A percentile compares a stretch with the other conserved stretches of the same genome.
Conservation (phyloP, 768 basidiomycete genomes). For the Leccinum obscurum region DNA sequence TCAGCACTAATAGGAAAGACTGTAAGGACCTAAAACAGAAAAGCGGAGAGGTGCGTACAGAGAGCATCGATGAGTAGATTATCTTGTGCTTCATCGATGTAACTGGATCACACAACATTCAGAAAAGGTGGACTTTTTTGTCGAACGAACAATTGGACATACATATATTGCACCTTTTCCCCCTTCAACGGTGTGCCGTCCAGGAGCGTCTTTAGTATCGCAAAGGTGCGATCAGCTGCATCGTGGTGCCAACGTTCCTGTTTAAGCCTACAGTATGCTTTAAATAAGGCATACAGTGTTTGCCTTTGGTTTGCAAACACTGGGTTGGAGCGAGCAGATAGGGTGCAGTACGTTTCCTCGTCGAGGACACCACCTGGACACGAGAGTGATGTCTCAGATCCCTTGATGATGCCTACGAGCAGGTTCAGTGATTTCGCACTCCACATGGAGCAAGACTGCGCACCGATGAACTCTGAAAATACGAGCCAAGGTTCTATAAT, state of each 20-base stretch:
- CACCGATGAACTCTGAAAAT: constrained; percentile 66
- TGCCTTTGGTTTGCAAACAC: constrained; percentile 53
- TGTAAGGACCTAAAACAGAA: too few species aligned
- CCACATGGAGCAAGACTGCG: constrained; percentile 5
- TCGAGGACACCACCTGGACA: constrained; percentile 42
- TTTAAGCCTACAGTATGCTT: constrained; percentile 50
- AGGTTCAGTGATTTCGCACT: neutral
- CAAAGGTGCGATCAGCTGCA: constrained; percentile 63
- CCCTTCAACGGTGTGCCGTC: constrained; percentile 35
- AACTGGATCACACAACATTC: too few species aligned
- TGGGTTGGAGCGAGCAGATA: constrained; percentile 53
- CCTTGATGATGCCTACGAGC: constrained; percentile 56
- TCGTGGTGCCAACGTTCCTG: constrained; percentile 46
- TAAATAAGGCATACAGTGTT: constrained; percentile 53
- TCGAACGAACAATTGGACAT: constrained; percentile 16
- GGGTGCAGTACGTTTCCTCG: constrained; percentile 41
- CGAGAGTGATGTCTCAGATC: constrained; percentile 55
- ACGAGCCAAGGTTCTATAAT: constrained; percentile 53
- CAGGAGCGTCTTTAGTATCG: constrained; percentile 41
- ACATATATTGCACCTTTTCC: constrained; percentile 57
- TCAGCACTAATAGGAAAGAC: too few species aligned
- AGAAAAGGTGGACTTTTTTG: neutral
- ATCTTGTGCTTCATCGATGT: too few species aligned
- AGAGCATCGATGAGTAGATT: too few species aligned
- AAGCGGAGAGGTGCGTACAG: too few species aligned